Evolutionary conservation across 805 yeast species (phyloP).

Genomic region (Yamadazyma sp.): DNA sequence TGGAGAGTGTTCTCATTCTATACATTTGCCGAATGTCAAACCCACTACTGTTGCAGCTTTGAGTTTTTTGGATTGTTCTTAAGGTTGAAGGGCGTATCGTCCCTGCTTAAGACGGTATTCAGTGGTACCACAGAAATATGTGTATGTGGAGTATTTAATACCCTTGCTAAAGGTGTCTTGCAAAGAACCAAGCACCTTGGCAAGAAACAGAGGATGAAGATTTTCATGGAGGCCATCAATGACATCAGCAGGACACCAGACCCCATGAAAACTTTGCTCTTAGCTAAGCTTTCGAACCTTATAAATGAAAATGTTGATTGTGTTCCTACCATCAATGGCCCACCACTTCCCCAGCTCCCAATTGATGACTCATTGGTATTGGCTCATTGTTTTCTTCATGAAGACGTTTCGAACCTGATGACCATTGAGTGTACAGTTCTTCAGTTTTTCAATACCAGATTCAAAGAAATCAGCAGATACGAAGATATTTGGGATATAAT

Average conservation of each 20-base stretch:
- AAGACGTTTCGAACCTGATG: background rate
- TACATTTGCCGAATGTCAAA: background rate
- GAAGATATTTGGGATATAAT: background rate
- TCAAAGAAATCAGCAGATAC: background rate
- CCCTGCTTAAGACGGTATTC: too few species aligned
- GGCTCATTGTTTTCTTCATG: background rate
- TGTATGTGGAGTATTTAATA: too few species aligned
- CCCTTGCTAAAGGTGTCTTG: too few species aligned
- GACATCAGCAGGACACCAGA: background rate
- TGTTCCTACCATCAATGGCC: too few species aligned
- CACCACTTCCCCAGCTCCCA: too few species aligned
- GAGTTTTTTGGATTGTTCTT: background rate
- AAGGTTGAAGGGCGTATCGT: too few species aligned
- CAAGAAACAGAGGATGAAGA: too few species aligned
- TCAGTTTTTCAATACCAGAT: constrained; percentile 1
- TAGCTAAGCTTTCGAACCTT: too few species aligned
- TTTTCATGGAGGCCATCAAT: too few species aligned
- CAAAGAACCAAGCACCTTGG: too few species aligned
- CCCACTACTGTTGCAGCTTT: background rate
- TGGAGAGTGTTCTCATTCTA: constrained; percentile 2
- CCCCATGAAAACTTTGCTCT: background rate
- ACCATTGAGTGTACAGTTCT: constrained; percentile 1
- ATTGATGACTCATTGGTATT: background rate
- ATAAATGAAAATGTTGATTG: too few species aligned
- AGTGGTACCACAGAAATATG: background rate